These are phyloP conservation scores for Oryza rufipogon DNA, from an alignment of 176 grass and related monocot genomes.

Conservation along the genomic window DNA sequence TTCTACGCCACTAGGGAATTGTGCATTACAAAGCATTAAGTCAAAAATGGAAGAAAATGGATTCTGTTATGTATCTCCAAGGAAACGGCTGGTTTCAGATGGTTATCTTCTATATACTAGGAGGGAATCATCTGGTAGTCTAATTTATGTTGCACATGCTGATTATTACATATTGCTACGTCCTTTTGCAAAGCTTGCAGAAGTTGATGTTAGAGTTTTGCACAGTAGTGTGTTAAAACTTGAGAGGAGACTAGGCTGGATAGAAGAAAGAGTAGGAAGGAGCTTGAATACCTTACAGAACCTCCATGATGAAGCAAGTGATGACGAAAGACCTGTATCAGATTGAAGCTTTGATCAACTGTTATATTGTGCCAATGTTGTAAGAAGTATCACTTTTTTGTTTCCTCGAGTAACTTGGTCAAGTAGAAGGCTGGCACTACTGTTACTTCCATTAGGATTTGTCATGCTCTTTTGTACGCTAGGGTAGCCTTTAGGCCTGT, in stretches of 20 bases:
- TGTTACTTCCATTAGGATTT: background rate
- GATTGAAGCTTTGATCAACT: conserved; percentile 24
- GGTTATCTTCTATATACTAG: conserved; percentile 84
- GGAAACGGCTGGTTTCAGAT: conserved; percentile 42
- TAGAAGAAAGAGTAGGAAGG: conserved; percentile 56
- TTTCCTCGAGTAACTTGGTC: conserved; percentile 9
- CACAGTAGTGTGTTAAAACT: conserved; percentile 70
- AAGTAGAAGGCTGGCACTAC: background rate
- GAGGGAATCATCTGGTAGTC: conserved; percentile 42
- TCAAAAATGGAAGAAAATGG: conserved; percentile 77
- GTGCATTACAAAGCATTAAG: conserved; percentile 61
- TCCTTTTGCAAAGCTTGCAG: conserved; percentile 72
- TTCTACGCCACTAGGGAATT: conserved; percentile 31
- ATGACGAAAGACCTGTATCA: conserved; percentile 26
- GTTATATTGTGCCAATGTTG: conserved; percentile 18
- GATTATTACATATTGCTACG: conserved; percentile 91
- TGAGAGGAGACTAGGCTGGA: conserved; percentile 75
- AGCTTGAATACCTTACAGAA: conserved; percentile 51
- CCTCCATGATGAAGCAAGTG: conserved; percentile 4
- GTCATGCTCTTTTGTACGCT: too few species aligned
- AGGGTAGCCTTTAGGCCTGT: too few species aligned
- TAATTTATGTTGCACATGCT: conserved; percentile 70
- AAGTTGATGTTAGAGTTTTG: conserved; percentile 73
- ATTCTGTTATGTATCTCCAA: conserved; percentile 68
- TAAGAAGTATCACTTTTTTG: background rate